Base-by-base conservation (phyloP, 768 basidiomycete species). In the Gloeostereum incarnatum region DNA sequence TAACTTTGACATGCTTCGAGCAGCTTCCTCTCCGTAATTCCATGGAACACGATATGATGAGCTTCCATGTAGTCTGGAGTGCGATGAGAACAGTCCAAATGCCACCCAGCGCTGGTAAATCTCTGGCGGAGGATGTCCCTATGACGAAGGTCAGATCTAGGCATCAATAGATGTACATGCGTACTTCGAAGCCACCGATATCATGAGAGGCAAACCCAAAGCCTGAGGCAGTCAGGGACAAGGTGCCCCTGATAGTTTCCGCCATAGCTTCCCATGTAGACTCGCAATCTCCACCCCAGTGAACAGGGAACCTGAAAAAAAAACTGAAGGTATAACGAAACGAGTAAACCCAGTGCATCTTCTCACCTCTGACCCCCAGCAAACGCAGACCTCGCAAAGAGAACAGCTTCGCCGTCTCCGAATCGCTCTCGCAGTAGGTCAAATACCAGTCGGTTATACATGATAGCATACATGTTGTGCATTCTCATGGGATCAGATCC, bases 261-360 rank as follows among this genome's bases (percentile, higher is more conserved):
- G 78, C 78, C 81, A 87, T 85, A 3, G 80, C 83, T 52, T 81
- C 79, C 59, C 72, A 84, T 1, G 80, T 81, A 4, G 78, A 78
- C 50, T 83, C 81, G 55, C 81, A 83, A 44, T 86, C 81, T 2
- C 83, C 81, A 35, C 78, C 77, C 79, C 79, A 80, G 50, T 81
- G 78, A 49, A 61, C 54, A 11, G 62, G 58, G 49, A 62, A 65
- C 20, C 65, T 68, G 36, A 11, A n/a, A 34, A 8, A 26, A 39
- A 39, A 40, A 17, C 31, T 31, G 19, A 31, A 21, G 17, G 9
- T 18, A n/a, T 9, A 31, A n/a, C 21, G 22, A 14, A 23, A 3
- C 13, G 19, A 21, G 37, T 14, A 17, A 19, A 38, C 24, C n/a
- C n/a, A n/a, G n/a, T 13, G 45, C 18, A 23, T 34, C 10, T 14